These are phyloP conservation scores for Aspergillus cejpii DNA, from an alignment of 2,329 filamentous ascomycete genomes.

Conservation along the genomic window DNA sequence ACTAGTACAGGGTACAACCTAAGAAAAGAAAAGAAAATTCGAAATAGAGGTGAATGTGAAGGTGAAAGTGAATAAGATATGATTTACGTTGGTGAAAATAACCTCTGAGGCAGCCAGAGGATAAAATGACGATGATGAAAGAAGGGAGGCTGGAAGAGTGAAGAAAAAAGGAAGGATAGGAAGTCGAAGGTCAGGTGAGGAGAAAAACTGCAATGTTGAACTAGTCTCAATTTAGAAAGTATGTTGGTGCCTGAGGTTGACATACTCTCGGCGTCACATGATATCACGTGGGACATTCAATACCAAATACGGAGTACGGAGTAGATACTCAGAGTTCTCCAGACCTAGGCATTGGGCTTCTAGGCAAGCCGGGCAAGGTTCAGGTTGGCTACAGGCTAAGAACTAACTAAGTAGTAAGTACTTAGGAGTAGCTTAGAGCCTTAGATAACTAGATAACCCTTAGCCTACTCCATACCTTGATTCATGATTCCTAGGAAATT, in stretches of 20 bases:
- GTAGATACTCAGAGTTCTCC: too few species aligned
- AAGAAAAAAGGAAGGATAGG: conserved; percentile 6
- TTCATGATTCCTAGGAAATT: too few species aligned
- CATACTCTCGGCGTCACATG: conserved; percentile 1
- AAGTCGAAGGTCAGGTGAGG: conserved; percentile 17
- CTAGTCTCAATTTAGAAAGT: conserved; percentile 10
- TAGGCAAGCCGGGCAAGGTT: too few species aligned
- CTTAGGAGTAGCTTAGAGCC: too few species aligned
- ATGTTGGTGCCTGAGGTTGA: neutral
- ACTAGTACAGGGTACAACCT: conserved; percentile 36
- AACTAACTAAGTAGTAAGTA: too few species aligned
- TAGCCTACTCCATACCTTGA: too few species aligned
- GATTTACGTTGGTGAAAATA: neutral
- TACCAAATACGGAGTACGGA: too few species aligned
- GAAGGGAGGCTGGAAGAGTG: conserved; percentile 3
- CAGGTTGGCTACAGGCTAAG: too few species aligned
- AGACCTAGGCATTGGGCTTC: too few species aligned
- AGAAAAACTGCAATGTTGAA: conserved; percentile 8
- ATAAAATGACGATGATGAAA: conserved; percentile 7
- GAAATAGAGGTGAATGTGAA: conserved; percentile 10
- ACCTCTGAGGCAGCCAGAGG: neutral
- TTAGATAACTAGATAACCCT: too few species aligned
- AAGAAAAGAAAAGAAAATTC: conserved; percentile 23
- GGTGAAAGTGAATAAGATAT: conserved; percentile 10
- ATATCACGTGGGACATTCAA: conserved; percentile 8